Evolutionary conservation across 163 green algal genomes (phyloP), one percentile per base, ranked within the genome.

Genomic region (Scenedesmus sp.): DNA sequence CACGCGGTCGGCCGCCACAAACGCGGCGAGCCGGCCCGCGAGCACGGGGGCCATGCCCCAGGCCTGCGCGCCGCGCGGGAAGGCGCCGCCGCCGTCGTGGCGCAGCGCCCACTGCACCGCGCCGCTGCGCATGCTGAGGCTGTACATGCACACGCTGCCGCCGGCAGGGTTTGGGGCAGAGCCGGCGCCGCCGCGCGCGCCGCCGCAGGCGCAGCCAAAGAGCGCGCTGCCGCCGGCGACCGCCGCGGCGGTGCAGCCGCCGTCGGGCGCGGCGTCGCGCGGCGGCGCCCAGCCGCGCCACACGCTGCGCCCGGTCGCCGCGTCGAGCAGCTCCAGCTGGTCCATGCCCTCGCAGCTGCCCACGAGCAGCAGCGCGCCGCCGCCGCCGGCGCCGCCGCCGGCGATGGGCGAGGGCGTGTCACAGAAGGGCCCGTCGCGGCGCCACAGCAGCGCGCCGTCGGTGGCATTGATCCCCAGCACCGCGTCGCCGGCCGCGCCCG

Each of bases 131-230:
- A 31, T 57, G 20, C 50, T 66, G 6, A 77, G 34, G 2, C 53
- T 36, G 42, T 77, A 77, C 69, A 77, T 57, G 34, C 69, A 77
- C 7, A 77, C 1, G 15, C 54, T 63, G 28, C 47, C 50, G 65
- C 65, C 51, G 17, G 29, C 63, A 20, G 29, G 47, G 65, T 48
- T 50, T 54, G 18, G 45, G 54, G 54, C n/a, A n/a, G 0, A 24
- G 60, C 28, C 65, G 36, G 26, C 63, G 29, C 29, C 34, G 17
- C 63, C 48, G 11, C 33, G 17, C 10, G 50, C 48, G 3, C 45
- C 60, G 58, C 51, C 51, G 71, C 71, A 80, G 47, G 58, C 42
- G 71, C 71, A 80, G 29, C 71, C 58, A 56, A 77, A 77, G 3
- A 77, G 11, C 31, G 67, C 54, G 54, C 39, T 60, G 34, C 34